Percentiles rank a stretch among this genome's conserved stretches.
phyloP scores from a whole-genome alignment of 306 rosid species.

The Vigna mungo region DNA sequence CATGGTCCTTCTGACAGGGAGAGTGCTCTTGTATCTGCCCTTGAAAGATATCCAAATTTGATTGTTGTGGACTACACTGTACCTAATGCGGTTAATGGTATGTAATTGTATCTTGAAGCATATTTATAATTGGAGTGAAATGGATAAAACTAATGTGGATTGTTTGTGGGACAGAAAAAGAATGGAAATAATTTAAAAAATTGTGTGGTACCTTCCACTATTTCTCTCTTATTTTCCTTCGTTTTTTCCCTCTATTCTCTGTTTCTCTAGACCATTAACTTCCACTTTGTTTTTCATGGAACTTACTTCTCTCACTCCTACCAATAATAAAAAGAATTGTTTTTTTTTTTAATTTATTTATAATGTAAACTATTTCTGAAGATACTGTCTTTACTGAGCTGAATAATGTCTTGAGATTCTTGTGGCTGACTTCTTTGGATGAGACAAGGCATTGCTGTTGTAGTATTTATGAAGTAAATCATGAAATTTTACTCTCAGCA shows the following conservation, averaged over 20 bases:
- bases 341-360: background rate
- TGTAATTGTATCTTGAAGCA: constrained; percentile 24
- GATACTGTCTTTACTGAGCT: background rate
- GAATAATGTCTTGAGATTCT: background rate
- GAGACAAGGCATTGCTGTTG: no score
- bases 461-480: background rate
- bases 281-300: no score
- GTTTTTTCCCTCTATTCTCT: no score
- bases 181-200: no score
- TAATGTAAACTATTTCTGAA: background rate
- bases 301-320: no score
- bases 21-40: constrained; percentile 63
- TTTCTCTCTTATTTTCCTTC: no score
- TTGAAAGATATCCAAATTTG: constrained; percentile 69
- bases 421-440: no score
- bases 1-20: constrained; percentile 84
- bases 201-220: no score
- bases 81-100: constrained; percentile 92
- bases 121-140: background rate
- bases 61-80: constrained; percentile 88
- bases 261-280: no score
- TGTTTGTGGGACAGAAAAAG: no score
- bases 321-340: background rate
- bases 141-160: no score
- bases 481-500: background rate